These are phyloP conservation scores for Amanita molliuscula DNA, from an alignment of 768 basidiomycete genomes.

Conservation along the genomic window DNA sequence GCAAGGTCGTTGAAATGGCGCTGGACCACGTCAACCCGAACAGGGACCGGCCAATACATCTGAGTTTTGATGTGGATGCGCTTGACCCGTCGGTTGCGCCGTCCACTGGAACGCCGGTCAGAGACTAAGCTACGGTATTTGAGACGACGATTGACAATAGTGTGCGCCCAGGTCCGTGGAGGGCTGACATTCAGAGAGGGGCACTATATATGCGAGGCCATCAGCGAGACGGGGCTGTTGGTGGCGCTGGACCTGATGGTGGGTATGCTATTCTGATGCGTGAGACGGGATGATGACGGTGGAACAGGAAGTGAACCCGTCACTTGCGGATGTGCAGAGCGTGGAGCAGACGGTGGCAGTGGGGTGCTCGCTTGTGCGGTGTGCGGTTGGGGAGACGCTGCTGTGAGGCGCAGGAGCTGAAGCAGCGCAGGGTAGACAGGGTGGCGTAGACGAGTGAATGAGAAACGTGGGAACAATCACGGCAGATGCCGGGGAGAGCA, in stretches of 20 bases:
- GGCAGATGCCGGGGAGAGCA: slow-evolving; percentile 1
- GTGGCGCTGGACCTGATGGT: slow-evolving; percentile 95
- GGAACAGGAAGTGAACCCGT: slow-evolving; percentile 90
- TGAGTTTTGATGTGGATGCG: slow-evolving; percentile 95
- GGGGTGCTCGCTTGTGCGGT: slow-evolving; percentile 76
- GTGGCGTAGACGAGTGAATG: not conserved
- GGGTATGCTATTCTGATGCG: slow-evolving; percentile 14
- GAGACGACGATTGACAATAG: slow-evolving; percentile 7
- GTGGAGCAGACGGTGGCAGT: slow-evolving; percentile 85
- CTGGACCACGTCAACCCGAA: slow-evolving; percentile 87
- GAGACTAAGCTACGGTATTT: slow-evolving; percentile 10
- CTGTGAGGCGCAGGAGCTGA: slow-evolving; percentile 16
- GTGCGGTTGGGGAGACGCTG: slow-evolving; percentile 56
- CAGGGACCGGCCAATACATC: slow-evolving; percentile 78
- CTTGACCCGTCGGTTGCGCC: slow-evolving; percentile 95
- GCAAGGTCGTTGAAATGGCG: slow-evolving; percentile 93
- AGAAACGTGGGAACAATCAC: slow-evolving; percentile 13
- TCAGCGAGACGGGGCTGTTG: slow-evolving; percentile 86
- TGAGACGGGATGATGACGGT: slow-evolving; percentile 2
- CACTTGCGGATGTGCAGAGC: slow-evolving; percentile 62
- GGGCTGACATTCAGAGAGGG: slow-evolving; percentile 96
- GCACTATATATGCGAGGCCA: slow-evolving; percentile 94
- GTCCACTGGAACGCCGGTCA: slow-evolving; percentile 84
- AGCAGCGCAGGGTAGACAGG: not conserved
- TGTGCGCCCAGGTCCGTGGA: slow-evolving; percentile 60